Evolutionary conservation across 2,329 filamentous ascomycete species (phyloP).

Genomic region (Fusarium sp.): DNA sequence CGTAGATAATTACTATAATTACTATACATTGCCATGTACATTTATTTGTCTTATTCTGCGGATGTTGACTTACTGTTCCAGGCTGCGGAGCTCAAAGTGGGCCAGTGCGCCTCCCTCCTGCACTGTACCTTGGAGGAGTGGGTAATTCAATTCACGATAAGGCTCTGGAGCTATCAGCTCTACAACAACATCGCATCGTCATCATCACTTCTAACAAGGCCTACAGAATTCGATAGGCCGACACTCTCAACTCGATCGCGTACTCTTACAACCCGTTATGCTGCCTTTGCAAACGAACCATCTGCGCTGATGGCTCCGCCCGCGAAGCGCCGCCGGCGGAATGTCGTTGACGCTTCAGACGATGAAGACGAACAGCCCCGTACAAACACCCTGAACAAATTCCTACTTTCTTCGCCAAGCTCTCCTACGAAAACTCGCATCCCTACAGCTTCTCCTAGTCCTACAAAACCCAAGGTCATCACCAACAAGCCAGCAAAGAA

Average conservation of each 20-base stretch:
- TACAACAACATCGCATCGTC: constrained; percentile 29
- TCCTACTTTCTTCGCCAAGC: constrained; percentile 65
- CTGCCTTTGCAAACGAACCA: constrained; percentile 46
- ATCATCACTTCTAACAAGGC: constrained; percentile 21
- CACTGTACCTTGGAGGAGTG: constrained; percentile 29
- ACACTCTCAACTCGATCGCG: constrained; percentile 8
- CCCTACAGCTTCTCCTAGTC: constrained; percentile 57
- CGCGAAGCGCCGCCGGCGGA: constrained; percentile 70
- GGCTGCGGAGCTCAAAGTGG: constrained; percentile 7
- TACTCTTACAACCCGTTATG: constrained; percentile 41
- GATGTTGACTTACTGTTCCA: not conserved
- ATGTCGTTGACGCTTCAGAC: constrained; percentile 63
- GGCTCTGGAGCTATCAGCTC: constrained; percentile 37
- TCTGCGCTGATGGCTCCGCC: constrained; percentile 66
- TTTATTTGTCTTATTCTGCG: not conserved
- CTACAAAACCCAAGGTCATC: constrained; percentile 51
- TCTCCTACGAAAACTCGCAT: constrained; percentile 52
- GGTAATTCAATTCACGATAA: constrained; percentile 34
- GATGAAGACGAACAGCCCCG: constrained; percentile 61
- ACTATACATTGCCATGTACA: not conserved
- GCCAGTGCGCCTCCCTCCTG: not conserved
- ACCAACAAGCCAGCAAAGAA: constrained; percentile 40
- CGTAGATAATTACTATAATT: not conserved
- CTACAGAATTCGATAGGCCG: constrained; percentile 6
- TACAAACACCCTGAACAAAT: constrained; percentile 64